Conservation (phyloP, 805 yeast genomes). For the Komagataella mondaviorum region DNA sequence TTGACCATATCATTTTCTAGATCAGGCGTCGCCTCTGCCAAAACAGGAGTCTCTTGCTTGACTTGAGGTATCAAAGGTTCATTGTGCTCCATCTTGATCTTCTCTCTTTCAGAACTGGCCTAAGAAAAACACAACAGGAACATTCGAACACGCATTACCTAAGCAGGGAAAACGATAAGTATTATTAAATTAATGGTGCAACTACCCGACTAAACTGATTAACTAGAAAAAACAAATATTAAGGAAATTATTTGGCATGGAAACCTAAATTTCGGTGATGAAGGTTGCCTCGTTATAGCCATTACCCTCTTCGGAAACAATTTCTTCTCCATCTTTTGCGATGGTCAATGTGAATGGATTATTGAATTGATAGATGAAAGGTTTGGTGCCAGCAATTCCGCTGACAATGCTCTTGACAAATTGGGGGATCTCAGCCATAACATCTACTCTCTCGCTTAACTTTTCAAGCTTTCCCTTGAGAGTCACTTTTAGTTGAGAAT, state of each 20-base stretch:
- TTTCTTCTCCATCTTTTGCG: conserved; percentile 23
- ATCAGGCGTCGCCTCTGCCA: not conserved
- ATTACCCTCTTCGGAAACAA: conserved; percentile 40
- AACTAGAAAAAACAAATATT: not conserved
- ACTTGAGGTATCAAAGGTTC: not conserved
- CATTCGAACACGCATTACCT: not conserved
- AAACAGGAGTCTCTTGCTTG: not conserved
- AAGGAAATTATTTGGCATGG: not conserved
- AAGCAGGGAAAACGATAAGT: not conserved
- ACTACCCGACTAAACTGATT: not conserved
- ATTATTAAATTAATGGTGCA: not conserved
- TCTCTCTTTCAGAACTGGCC: not conserved
- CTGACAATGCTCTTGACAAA: conserved; percentile 88
- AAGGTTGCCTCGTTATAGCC: conserved; percentile 77
- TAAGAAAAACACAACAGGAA: too few species aligned
- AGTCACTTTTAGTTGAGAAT: conserved; percentile 26
- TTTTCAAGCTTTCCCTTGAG: conserved; percentile 48
- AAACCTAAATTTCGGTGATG: conserved; percentile 26
- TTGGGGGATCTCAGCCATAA: conserved; percentile 92
- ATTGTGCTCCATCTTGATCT: not conserved
- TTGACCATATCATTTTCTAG: not conserved
- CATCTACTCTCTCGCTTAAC: conserved; percentile 85
- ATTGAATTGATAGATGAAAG: conserved; percentile 89
- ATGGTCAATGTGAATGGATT: conserved; percentile 41
- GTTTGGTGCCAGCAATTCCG: conserved; percentile 92